Percentiles rank a stretch among this genome's conserved stretches.
phyloP scores from a whole-genome alignment of 139 green algal genomes.

The Pleodorina starrii region DNA sequence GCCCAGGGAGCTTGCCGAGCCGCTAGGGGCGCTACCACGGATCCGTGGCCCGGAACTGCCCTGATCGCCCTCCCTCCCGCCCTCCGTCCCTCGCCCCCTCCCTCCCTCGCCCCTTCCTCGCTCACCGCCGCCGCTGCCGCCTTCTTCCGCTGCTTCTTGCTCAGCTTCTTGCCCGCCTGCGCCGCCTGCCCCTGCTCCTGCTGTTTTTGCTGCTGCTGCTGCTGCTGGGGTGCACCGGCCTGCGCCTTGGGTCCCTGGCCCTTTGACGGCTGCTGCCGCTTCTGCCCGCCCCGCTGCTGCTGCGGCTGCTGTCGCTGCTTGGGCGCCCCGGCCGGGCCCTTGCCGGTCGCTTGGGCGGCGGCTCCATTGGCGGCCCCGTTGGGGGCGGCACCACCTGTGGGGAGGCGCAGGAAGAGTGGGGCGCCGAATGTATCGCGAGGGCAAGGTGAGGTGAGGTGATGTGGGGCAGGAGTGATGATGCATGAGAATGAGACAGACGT shows the following conservation, averaged over 20 bases:
- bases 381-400: no score
- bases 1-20: no score
- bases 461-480: no score
- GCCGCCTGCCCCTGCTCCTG: not conserved
- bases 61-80: not conserved
- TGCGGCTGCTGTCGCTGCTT: not conserved
- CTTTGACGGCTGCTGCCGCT: not conserved
- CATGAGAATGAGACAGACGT: no score
- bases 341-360: no score
- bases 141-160: constrained; percentile 16
- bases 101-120: not conserved
- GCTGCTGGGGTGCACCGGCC: not conserved
- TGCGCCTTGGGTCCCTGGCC: not conserved
- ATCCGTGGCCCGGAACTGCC: no score
- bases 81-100: not conserved
- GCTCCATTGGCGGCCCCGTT: no score
- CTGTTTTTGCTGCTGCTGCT: not conserved
- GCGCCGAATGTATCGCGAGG: no score
- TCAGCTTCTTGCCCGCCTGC: not conserved
- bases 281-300: not conserved
- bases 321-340: no score
- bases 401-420: no score
- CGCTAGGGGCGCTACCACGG: no score
- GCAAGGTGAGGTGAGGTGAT: no score
- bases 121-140: not conserved